Percentiles rank a stretch among this genome's conserved stretches.
Evolutionary conservation across 768 basidiomycete species (phyloP).

Genomic region (Boletus eberwhitei): DNA sequence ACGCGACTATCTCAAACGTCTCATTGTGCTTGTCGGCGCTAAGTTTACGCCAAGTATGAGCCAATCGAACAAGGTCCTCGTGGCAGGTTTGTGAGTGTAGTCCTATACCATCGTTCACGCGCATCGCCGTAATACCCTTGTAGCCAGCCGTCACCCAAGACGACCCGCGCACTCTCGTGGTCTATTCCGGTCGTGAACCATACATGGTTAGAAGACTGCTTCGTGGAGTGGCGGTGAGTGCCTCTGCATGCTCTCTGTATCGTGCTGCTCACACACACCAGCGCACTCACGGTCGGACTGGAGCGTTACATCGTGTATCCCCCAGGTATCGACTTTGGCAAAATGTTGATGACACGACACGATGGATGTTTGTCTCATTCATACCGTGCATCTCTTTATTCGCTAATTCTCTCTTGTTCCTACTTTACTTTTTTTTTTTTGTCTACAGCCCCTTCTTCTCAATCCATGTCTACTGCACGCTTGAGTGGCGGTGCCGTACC

Average conservation of each 20-base stretch:
- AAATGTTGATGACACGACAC: slow-evolving; percentile 30
- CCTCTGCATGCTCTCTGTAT: neutral
- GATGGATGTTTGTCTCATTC: slow-evolving; percentile 13
- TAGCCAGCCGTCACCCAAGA: slow-evolving; percentile 52
- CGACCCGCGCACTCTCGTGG: slow-evolving; percentile 73
- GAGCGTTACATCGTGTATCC: slow-evolving; percentile 73
- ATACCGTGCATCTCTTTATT: neutral
- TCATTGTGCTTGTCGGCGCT: slow-evolving; percentile 75
- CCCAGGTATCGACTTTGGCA: slow-evolving; percentile 60
- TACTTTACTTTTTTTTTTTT: no score
- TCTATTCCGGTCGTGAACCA: slow-evolving; percentile 87
- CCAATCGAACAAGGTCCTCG: slow-evolving; percentile 69
- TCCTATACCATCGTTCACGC: neutral
- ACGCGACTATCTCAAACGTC: slow-evolving; percentile 82
- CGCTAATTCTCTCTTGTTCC: neutral
- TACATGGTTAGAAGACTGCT: slow-evolving; percentile 88
- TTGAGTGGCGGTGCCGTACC: slow-evolving; percentile 26
- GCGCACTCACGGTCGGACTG: slow-evolving; percentile 54
- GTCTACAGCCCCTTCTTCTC: slow-evolving; percentile 5
- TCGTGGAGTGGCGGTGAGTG: slow-evolving; percentile 62
- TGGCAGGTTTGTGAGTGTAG: slow-evolving; percentile 74
- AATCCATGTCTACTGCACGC: neutral
- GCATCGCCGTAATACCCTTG: neutral
- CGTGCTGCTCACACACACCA: slow-evolving; percentile 5
- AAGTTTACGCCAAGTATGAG: slow-evolving; percentile 82